Conservation (phyloP, 176 grass and related monocot species). For the Oryza australiensis region DNA sequence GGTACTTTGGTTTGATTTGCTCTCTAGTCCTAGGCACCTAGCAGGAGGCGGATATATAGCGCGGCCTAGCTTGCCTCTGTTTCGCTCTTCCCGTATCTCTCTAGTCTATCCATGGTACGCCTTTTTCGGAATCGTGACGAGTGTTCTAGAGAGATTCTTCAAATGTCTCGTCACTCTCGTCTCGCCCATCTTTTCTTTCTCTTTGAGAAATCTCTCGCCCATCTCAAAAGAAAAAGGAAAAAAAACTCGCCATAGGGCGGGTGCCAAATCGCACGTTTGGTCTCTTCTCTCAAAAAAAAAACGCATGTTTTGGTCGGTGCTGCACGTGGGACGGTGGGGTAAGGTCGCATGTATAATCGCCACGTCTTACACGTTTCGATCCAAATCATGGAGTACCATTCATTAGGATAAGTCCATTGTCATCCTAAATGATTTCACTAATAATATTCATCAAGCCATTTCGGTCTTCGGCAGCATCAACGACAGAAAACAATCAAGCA, state of each 20-base stretch:
- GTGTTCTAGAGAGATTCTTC: slow-evolving; percentile 27
- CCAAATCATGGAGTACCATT: too few species aligned
- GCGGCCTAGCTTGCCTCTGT: background rate
- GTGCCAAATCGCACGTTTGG: slow-evolving; percentile 8
- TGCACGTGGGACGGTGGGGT: background rate
- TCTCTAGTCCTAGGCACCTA: too few species aligned
- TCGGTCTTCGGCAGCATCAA: too few species aligned
- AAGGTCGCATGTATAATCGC: too few species aligned
- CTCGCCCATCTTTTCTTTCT: background rate
- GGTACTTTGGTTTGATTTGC: slow-evolving; percentile 23
- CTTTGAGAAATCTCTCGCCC: background rate
- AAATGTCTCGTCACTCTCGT: background rate
- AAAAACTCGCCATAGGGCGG: background rate
- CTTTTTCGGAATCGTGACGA: slow-evolving; percentile 2
- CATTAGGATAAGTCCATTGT: too few species aligned
- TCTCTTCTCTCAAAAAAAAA: too few species aligned
- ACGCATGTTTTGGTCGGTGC: too few species aligned
- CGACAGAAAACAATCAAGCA: background rate
- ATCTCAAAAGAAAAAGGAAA: background rate
- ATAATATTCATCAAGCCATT: too few species aligned
- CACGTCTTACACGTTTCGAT: too few species aligned
- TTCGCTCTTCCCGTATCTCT: background rate
- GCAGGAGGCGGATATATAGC: background rate
- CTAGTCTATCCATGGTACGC: background rate
- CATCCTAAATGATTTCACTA: too few species aligned